Conservation (phyloP, 2,329 filamentous ascomycete genomes). For the Cladosporium sp. region DNA sequence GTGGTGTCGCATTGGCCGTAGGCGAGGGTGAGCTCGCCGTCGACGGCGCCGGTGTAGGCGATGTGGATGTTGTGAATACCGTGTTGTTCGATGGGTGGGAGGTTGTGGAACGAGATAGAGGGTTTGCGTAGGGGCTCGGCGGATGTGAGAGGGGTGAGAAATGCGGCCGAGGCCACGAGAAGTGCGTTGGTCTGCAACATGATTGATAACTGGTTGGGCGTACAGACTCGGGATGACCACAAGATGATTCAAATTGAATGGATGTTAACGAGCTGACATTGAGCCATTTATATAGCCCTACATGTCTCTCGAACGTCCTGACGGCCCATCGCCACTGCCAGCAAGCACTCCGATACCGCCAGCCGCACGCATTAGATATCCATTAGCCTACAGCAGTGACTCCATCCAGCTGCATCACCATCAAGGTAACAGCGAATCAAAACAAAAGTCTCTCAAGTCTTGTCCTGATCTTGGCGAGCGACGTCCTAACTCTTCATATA, state of each 20-base stretch:
- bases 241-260: neutral
- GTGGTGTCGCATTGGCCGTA: constrained; percentile 46
- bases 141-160: neutral
- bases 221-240: neutral
- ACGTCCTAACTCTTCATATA: neutral
- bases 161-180: neutral
- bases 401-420: neutral
- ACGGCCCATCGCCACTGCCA: neutral
- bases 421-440: neutral
- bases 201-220: too few species aligned
- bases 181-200: neutral
- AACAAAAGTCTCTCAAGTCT: neutral
- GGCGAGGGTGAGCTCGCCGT: constrained; percentile 46
- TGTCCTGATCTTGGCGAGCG: neutral
- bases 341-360: neutral
- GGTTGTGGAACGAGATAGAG: constrained; percentile 27
- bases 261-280: neutral
- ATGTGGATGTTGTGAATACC: constrained; percentile 52
- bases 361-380: neutral
- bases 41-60: constrained; percentile 44
- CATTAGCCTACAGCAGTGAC: neutral
- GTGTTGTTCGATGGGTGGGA: constrained; percentile 30
- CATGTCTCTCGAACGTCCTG: too few species aligned
- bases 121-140: neutral
- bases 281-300: neutral